Evolutionary conservation across 257 asterid genomes (phyloP), one percentile per base, ranked within the genome.

Genomic region (Przewalskia tangutica): DNA sequence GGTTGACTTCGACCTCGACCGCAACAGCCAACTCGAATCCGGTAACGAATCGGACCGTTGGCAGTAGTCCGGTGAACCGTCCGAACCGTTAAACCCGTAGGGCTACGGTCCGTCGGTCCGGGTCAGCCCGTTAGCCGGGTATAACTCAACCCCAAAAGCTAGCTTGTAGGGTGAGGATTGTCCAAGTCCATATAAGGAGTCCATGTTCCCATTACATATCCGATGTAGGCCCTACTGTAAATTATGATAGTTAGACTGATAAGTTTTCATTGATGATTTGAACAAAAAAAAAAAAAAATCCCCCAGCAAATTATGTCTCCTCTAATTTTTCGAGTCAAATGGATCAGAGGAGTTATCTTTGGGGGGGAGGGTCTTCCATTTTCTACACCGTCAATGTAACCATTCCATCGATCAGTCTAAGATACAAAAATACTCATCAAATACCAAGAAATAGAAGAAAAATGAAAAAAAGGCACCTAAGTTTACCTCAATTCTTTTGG

Each of bases 401-500:
- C 53, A 17, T 40, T 68, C 17, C 77, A 68, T n/a, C 53, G 9
- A 68, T 68, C 77, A 68, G 8, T 44, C 56, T 70, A 42, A 70
- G 56, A 44, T 10, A 42, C 77, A 70, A 44, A 53, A n/a, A 42
- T 12, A 70, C 17, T 9, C 77, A 18, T 44, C 77, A 44, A 70
- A 18, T 42, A 70, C 38, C 38, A 70, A 44, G 77, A 70, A 42
- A 42, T 44, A 42, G n/a, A 44, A 42, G 66, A 62, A 67, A 46
- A 68, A 55, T 27, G 55, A n/a, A 79, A 83, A 42, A 16, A 67
- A 20, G 81, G 77, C 83, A 38, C 66, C 65, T 75, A 66, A 59
- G 48, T 83, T 76, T 88, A 96, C 99, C 97, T 93, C 82, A 77
- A 93, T 80, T 85, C 82, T 88, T 86, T 94, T 14, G 99, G 97